phyloP scores from a whole-genome alignment of 495 filamentous ascomycete species.

The Penicillium dipodomyicola region DNA sequence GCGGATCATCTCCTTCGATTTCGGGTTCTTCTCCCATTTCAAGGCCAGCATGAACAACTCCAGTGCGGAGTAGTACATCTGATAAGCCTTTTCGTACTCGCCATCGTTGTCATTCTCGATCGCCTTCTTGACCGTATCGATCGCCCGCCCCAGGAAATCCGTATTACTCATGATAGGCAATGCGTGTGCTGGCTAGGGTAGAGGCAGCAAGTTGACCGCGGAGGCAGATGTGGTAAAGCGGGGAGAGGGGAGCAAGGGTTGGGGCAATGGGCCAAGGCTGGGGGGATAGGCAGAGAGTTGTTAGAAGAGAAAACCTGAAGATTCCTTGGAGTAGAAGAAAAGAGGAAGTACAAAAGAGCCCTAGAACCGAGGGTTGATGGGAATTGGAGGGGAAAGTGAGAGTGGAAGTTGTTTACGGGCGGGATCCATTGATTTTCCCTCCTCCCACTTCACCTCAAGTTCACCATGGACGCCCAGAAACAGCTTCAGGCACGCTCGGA shows the following conservation, averaged over 20 bases:
- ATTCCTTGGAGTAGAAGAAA: background rate
- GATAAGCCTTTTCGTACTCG: conserved; percentile 95
- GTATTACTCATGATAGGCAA: conserved; percentile 80
- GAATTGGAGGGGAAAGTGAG: conserved; percentile 22
- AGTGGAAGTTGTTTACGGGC: conserved; percentile 30
- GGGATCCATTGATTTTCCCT: conserved; percentile 29
- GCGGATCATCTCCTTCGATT: conserved; percentile 94
- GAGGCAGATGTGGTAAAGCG: conserved; percentile 27
- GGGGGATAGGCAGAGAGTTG: conserved; percentile 8
- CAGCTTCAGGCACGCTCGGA: conserved; percentile 79
- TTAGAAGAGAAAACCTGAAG: background rate
- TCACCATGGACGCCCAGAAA: conserved; percentile 57
- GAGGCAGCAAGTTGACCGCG: conserved; percentile 25
- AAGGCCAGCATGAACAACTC: conserved; percentile 95
- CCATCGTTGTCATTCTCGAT: conserved; percentile 95
- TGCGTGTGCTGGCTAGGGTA: conserved; percentile 12
- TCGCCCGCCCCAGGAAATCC: conserved; percentile 93
- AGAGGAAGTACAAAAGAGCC: conserved; percentile 6
- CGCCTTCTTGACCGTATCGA: conserved; percentile 92
- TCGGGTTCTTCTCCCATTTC: conserved; percentile 98
- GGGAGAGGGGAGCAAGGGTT: conserved; percentile 24
- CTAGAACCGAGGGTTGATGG: conserved; percentile 16
- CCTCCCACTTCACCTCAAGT: conserved; percentile 23
- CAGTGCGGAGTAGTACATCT: conserved; percentile 88
- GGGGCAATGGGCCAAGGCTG: conserved; percentile 19